Evolutionary conservation across 805 yeast species (phyloP), one percentile per base, ranked within the genome.

Genomic region (Candida ortonii): DNA sequence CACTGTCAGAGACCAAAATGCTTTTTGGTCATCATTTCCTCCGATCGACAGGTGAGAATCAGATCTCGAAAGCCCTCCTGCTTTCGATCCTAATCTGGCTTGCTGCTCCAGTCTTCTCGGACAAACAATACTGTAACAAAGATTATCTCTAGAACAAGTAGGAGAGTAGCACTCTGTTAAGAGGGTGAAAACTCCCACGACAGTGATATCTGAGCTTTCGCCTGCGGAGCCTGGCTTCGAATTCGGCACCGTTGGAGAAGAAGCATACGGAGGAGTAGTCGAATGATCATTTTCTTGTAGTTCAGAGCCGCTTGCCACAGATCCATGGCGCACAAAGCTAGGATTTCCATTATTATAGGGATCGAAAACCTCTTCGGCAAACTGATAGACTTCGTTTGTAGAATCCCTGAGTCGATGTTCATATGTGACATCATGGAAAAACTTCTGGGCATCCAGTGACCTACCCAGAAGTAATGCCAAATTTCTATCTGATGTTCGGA

Each of bases 91-190:
- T 33, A 86, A 71, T 40, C 97, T 71, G 4, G 96, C 95, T 55
- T 90, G 97, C 60, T 93, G 97, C 61, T 90, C 97, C 31, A 93
- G 67, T 43, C 97, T 73, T 47, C 96, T 74, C 11, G 98, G 98
- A 63, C 98, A 93, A 9, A 96, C 94, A 48, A 93, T 89, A 26
- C 95, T 84, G 61, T 93, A 93, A 62, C 98, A 93, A 24, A 90
- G 65, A 21, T 76, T 69, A 51, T 86, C 94, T 33, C 94, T 69
- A 5, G 96, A 80, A 62, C 98, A 93, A 0, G 98, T 93, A 21
- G 98, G 96, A 0, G 97, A 88, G 54, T 93, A 93, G 62, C 98
- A 93, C 53, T 89, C 96, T 0, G 97, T 85, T 43, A 93, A 67
- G 26, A 90, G 65, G 1, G 96, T 90, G 53, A 90, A 93, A 3